Evolutionary conservation across 345 rosid genomes (phyloP), one percentile per base, ranked within the genome.

Genomic region (Bruguiera parviflora): DNA sequence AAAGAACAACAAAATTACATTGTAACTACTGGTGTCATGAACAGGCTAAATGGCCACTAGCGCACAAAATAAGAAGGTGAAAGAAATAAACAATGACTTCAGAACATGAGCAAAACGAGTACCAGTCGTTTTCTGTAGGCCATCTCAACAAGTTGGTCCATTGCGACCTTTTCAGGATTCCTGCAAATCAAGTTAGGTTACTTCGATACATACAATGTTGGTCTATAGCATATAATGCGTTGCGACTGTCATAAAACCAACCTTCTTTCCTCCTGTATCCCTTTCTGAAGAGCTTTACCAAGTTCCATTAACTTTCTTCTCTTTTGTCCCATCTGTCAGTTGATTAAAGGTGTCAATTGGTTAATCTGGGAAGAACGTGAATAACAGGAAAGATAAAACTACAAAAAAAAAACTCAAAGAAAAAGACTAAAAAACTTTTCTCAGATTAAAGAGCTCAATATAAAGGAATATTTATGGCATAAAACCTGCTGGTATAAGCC

Each of bases 91-190:
- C 27, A 31, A 71, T 43, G 55, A 37, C 43, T 19, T 16, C 32
- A 39, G 2, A 6, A 21, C 39, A 71, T 46, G 51, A 66, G n/a
- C 64, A 68, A 39, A 55, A 66, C 47, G 66, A 66, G 72, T 86
- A 95, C 99, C 99, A 88, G 61, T 80, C 87, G 73, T 82, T 85
- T 92, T 74, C 69, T 87, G 82, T 88, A 86, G 62, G 97, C 97
- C 80, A 84, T 84, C 83, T 92, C 90, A 63, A 90, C 78, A 75
- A 90, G 96, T 71, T 90, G 95, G 75, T 92, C 87, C 91, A 95
- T 85, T 37, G 96, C 99, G 58, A 79, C 77, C 53, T 82, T 79
- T 81, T 88, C 99, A 32, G 82, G 51, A 53, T 80, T 87, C 85
- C 99, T 95, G 91, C 84, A 84, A 61, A 68, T 51, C 20, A 71